Evolutionary conservation across 768 basidiomycete genomes (phyloP), one percentile per base, ranked within the genome.

Genomic region (Serendipita vermifera): DNA sequence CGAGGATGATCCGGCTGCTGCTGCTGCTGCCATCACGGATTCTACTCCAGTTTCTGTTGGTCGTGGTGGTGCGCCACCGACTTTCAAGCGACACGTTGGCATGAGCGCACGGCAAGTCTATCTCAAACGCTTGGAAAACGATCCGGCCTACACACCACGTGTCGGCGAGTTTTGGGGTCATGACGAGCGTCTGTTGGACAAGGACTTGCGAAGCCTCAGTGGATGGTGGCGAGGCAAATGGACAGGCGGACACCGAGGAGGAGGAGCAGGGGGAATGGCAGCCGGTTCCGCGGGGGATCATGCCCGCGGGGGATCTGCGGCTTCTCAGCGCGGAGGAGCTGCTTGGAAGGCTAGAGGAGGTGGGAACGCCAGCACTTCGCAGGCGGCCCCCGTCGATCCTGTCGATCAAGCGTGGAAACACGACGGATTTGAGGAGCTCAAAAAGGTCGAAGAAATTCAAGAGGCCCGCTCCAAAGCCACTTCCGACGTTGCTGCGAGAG

Each of bases 91-190:
- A 14, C 70, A 71, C 20, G 62, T 73, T 2, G 78, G 78, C 3
- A 81, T 79, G 57, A 75, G 78, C 22, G 87, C 82, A 35, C 85
- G 91, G 46, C 87, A 91, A 66, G 85, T 81, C 17, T 94, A 96
- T 68, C 83, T 88, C 60, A 78, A 87, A 60, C 81, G 83, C 29
- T 73, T 94, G 24, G 83, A 88, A 57, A 73, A 70, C 9, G 92
- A 96, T 66, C 91, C 92, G 1, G 87, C 88, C 2, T 91, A 83
- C 66, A 85, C 89, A 27, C 92, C 92, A 22, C 85, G 82, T 24
- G 85, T 93, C 22, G 92, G 92, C 55, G 84, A 83, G 59, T 96
- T 96, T 65, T 96, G 89, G 90, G 83, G 87, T 3, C 92, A 96
- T 65, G 92, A 96, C 67, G 91, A 94, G 66, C 82, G 92, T 43